Conservation (phyloP, 2,329 filamentous ascomycete genomes). For the Penicillium frequentans region DNA sequence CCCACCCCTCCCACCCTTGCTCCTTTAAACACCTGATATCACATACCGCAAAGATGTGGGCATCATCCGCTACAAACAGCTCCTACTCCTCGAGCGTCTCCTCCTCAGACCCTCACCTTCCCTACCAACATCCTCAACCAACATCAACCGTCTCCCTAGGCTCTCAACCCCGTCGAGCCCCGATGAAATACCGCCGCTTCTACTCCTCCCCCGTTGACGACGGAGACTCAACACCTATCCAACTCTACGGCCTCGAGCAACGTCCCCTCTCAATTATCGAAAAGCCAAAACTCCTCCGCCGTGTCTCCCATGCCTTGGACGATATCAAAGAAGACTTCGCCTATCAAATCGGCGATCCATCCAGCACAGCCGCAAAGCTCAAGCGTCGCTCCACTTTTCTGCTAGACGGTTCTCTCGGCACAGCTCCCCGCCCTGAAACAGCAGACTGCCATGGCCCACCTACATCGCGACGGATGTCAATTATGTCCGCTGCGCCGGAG, state of each 20-base stretch:
- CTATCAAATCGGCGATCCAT: conserved; percentile 25
- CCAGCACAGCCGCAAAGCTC: conserved; percentile 25
- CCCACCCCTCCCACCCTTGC: neutral
- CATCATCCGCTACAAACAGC: conserved; percentile 28
- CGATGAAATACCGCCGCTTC: conserved; percentile 32
- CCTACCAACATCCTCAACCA: conserved; percentile 26
- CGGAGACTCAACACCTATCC: conserved; percentile 31
- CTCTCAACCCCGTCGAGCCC: conserved; percentile 20
- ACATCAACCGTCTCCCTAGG: conserved; percentile 23
- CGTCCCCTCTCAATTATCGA: conserved; percentile 33
- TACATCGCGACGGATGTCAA: conserved; percentile 26
- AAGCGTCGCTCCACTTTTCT: conserved; percentile 30
- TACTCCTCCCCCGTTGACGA: conserved; percentile 35
- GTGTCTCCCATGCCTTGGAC: conserved; percentile 37
- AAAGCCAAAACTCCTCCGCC: conserved; percentile 28
- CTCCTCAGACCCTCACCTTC: conserved; percentile 29
- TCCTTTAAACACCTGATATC: neutral
- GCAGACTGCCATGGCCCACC: conserved; percentile 15
- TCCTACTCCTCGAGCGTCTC: conserved; percentile 29
- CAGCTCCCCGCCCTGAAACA: conserved; percentile 11
- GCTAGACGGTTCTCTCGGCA: conserved; percentile 11
- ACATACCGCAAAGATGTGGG: conserved; percentile 19
- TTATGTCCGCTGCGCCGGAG: conserved; percentile 23
- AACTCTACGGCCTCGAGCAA: conserved; percentile 35
- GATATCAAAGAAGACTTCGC: conserved; percentile 37